Base-by-base conservation (phyloP, 768 basidiomycete species). In the Ramaria rubella region DNA sequence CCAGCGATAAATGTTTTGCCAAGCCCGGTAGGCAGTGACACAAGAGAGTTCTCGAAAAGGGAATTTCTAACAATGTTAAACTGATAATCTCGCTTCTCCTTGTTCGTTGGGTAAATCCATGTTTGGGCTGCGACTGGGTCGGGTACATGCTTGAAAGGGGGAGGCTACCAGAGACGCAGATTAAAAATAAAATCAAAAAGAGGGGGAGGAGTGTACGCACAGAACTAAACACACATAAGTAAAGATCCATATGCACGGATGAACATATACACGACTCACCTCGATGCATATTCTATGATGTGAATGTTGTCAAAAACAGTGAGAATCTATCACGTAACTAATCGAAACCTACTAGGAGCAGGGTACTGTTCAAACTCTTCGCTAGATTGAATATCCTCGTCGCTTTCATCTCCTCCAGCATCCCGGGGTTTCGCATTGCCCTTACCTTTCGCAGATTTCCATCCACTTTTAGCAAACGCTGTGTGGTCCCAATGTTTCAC, bases 1-100 rank as follows among this genome's bases (percentile, higher is more conserved):
- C 95, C 94, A 3, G 96, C 96, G 58, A 99, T 88, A 64, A 99
- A 98, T 0, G 96, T 99, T 73, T 99, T 99, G 15, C 96, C 96
- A 12, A 98, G 74, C 44, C 96, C 96, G 0, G 96, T 99, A 1
- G 96, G 96, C 14, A 99, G 73, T 0, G 94, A 88, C 27, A 97
- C 94, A 7, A 99, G 80, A 6, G 91, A 90, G 65, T 99, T 98
- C 24, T 97, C 89, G 64, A 89, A 92, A 23, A 99, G 76, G 63
- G 85, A 88, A 29, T 81, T 77, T 64, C 79, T 83, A 57, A 92
- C 87, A 58, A 99, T 97, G 58, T 96, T 95, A 67, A 79, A 94
- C 63, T 99, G 96, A 65, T 98, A 99, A 62, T 90, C 87, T 60
- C 96, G 87, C 62, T 90, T 87, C 1, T 87, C 82, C 31, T 81